Evolutionary conservation across 108 stramenopile genomes (phyloP).

Genomic region (Pseudonitzschia multistriata): DNA sequence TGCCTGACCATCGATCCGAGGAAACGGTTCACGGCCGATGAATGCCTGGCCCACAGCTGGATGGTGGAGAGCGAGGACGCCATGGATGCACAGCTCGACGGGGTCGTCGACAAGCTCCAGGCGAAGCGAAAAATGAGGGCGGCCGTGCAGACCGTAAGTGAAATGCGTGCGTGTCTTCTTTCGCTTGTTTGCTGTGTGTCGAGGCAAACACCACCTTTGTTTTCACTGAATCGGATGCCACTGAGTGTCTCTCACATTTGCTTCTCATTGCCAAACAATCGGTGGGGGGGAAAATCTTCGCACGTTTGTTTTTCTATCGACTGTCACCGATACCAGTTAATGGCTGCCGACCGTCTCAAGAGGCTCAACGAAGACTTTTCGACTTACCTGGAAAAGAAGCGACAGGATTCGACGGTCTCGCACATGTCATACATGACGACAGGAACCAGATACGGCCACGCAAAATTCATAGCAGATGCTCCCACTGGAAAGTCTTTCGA

Average conservation of each 20-base stretch:
- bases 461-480: constrained; percentile 38
- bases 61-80: constrained; percentile 29
- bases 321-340: constrained; percentile 19
- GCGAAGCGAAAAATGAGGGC: constrained; percentile 47
- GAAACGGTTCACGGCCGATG: constrained; percentile 38
- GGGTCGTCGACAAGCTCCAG: constrained; percentile 19
- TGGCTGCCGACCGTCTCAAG: constrained; percentile 42
- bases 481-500: constrained; percentile 38
- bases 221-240: too few species aligned
- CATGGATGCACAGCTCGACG: constrained; percentile 23
- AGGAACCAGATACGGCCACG: constrained; percentile 37
- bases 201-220: too few species aligned
- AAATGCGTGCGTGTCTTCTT: not conserved
- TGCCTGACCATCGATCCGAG: constrained; percentile 52
- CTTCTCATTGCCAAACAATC: too few species aligned
- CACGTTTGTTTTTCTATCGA: constrained; percentile 12
- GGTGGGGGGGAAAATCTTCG: too few species aligned
- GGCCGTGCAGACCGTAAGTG: constrained; percentile 43
- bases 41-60: constrained; percentile 53
- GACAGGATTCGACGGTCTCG: constrained; percentile 37
- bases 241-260: too few species aligned
- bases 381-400: constrained; percentile 36
- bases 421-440: constrained; percentile 41
- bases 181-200: not conserved
- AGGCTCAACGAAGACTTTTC: constrained; percentile 44